A percentile compares a stretch with the other conserved stretches of the same genome.
phyloP scores from a whole-genome alignment of 2,329 filamentous ascomycete genomes.

The Penicillium sp. region DNA sequence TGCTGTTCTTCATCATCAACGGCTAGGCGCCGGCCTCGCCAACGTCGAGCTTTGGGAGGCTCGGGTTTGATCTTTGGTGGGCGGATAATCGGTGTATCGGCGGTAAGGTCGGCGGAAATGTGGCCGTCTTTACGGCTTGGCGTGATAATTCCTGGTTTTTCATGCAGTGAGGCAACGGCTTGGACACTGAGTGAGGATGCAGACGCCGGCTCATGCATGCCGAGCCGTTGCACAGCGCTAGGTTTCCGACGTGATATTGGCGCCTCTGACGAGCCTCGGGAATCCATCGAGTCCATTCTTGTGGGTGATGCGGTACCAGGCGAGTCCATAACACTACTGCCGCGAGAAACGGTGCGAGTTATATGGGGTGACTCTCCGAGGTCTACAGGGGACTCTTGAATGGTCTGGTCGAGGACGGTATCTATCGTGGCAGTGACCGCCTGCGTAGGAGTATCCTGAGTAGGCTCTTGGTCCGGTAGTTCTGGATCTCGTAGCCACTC shows the following conservation, averaged over 20 bases:
- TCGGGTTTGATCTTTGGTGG: conserved; percentile 36
- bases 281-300: conserved; percentile 30
- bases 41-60: conserved; percentile 42
- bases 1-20: conserved; percentile 29
- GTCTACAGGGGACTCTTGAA: conserved; percentile 18
- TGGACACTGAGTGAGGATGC: conserved; percentile 69
- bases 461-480: conserved; percentile 11
- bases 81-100: conserved; percentile 17
- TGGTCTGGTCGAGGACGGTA: conserved; percentile 15
- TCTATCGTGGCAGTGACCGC: conserved; percentile 17
- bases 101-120: conserved; percentile 16
- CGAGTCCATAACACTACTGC: conserved; percentile 29
- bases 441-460: conserved; percentile 10
- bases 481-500: conserved; percentile 42
- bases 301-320: conserved; percentile 47
- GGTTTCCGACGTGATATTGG: conserved; percentile 13
- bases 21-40: conserved; percentile 35
- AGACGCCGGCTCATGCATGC: conserved; percentile 65
- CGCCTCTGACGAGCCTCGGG: conserved; percentile 22
- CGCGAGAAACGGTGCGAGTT: conserved; percentile 36
- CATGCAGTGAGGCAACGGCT: conserved; percentile 72
- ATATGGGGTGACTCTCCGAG: conserved; percentile 25
- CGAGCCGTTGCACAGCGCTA: conserved; percentile 43
- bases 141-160: conserved; percentile 76
- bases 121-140: conserved; percentile 57